Evolutionary conservation across 2,329 filamentous ascomycete species (phyloP).

Genomic region (Trichoderma sp.): DNA sequence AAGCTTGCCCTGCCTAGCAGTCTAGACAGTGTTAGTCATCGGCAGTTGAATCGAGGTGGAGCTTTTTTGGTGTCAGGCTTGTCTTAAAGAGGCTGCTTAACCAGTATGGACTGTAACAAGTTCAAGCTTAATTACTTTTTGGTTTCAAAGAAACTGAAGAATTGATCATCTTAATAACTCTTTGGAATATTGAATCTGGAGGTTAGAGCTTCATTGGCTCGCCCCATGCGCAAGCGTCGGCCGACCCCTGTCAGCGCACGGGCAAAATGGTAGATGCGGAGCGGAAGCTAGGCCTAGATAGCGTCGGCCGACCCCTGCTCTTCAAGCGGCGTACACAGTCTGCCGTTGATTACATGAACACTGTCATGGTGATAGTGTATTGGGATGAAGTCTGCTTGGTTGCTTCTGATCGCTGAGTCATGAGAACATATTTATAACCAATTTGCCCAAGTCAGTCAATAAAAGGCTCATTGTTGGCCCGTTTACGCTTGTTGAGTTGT

Average conservation of each 20-base stretch:
- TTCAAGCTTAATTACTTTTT: neutral
- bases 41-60: neutral
- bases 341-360: neutral
- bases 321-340: neutral
- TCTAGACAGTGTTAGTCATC: neutral
- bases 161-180: neutral
- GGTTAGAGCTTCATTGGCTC: neutral
- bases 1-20: neutral
- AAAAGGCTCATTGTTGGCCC: neutral
- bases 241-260: neutral
- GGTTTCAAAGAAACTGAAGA: neutral
- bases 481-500: neutral
- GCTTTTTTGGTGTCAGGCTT: neutral
- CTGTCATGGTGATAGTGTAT: neutral
- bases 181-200: neutral
- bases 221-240: neutral
- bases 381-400: too few species aligned
- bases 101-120: too few species aligned
- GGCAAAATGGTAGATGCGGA: neutral
- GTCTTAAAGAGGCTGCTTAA: neutral
- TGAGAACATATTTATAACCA: neutral
- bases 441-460: neutral
- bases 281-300: neutral
- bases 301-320: conserved; percentile 8
- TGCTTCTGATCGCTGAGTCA: neutral